A percentile compares a stretch with the other conserved stretches of the same genome.
These are phyloP conservation scores for Blastocladiella emersonii DNA, from an alignment of 371 early-diverging fungal genomes.

Conservation along the genomic window DNA sequence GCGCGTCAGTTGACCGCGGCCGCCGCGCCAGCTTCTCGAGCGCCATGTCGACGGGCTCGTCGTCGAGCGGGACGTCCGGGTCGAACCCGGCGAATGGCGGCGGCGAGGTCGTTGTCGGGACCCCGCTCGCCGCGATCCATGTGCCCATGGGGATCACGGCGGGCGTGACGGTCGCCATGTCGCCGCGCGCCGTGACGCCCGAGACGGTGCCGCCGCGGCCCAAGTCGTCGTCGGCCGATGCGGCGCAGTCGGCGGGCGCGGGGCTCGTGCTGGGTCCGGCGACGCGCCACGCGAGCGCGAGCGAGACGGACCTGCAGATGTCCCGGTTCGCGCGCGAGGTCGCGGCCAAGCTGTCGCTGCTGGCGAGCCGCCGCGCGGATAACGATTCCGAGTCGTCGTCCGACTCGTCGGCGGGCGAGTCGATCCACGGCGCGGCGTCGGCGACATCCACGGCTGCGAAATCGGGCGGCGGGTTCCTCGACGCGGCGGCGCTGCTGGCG, in stretches of 20 bases:
- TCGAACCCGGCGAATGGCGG: too few species aligned
- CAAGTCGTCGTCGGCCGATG: not conserved
- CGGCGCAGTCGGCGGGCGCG: not conserved
- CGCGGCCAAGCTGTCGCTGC: not conserved
- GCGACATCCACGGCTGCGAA: too few species aligned
- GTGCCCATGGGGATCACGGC: not conserved
- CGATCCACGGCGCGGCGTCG: too few species aligned
- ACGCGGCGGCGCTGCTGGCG: too few species aligned
- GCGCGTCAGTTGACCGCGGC: too few species aligned
- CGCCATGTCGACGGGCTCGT: too few species aligned
- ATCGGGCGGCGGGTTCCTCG: too few species aligned
- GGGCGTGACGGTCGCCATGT: not conserved
- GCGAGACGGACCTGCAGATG: not conserved
- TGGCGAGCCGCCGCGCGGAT: too few species aligned
- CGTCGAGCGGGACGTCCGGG: too few species aligned
- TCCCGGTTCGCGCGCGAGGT: not conserved
- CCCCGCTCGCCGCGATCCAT: not conserved
- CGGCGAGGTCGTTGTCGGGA: not conserved
- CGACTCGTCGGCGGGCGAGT: too few species aligned
- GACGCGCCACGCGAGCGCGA: not conserved
- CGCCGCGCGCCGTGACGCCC: not conserved
- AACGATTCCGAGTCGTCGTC: too few species aligned
- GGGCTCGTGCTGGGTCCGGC: not conserved
- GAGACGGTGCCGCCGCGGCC: not conserved
- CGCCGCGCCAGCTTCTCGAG: too few species aligned